Base-by-base conservation (phyloP, 768 basidiomycete species). In the Leucosporidium scottii region DNA sequence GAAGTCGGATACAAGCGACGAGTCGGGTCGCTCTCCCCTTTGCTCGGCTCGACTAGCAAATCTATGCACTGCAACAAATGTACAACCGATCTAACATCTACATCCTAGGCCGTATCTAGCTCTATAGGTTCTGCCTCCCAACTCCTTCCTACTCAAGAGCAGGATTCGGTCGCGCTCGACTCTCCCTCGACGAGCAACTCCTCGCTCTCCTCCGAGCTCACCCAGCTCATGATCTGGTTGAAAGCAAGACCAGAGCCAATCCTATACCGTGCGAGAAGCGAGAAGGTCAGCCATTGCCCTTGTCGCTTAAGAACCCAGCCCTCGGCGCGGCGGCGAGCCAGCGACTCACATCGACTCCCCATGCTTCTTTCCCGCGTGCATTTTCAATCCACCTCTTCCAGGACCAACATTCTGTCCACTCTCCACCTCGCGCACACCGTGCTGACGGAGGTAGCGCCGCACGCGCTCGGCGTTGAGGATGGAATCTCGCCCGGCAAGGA, bases 401-500 rank as follows among this genome's bases (percentile, higher is more conserved):
- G 28, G 53, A 8, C 50, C 49, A 15, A 66, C 61, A 55, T 64
- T 28, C 61, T 27, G 15, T 27, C 48, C n/a, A 18, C 30, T 8
- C 18, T 44, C 12, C 4, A 20, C 15, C 49, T 66, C 31, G 44
- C 47, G 27, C 10, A 55, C 47, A 21, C 47, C 53, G 13, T 48
- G 44, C 44, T 39, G 18, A 21, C 51, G 27, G 4, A 47, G 25
- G 59, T 66, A 60, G 27, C 81, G 82, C 71, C 82, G 84, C 27
- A 91, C 84, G 15, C 90, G 85, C 86, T 89, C 80, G 21, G 90
- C 83, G 74, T 88, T 83, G 62, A 94, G 78, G 73, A 98, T 90
- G 27, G 82, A 82, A 72, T 96, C 93, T 68, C 85, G 82, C 2
- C 87, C 90, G n/a, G 91, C 90, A 23, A 96, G 81, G 69, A 93